These are phyloP conservation scores for Candida schatavii DNA, from an alignment of 805 yeast species.

Conservation along the genomic window DNA sequence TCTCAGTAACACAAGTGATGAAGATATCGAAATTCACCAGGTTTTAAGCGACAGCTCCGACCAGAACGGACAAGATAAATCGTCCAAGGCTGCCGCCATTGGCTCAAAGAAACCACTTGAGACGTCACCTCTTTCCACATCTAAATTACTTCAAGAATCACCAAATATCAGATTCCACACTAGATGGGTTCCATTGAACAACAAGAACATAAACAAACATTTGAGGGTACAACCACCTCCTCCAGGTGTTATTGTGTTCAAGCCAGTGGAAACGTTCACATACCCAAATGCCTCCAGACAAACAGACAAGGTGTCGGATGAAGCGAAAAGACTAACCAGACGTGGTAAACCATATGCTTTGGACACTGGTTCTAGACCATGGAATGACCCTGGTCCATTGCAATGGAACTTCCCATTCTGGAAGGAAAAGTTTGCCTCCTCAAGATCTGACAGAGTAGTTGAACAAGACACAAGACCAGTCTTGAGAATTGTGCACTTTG, in stretches of 20 bases:
- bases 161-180: conserved; percentile 48
- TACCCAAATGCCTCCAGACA: conserved; percentile 80
- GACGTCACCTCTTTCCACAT: conserved; percentile 14
- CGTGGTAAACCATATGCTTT: conserved; percentile 50
- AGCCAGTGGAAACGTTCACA: conserved; percentile 76
- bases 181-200: conserved; percentile 66
- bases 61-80: conserved; percentile 19
- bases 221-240: conserved; percentile 74
- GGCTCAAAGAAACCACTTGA: conserved; percentile 13
- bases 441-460: conserved; percentile 11
- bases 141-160: conserved; percentile 21
- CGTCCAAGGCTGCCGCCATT: conserved; percentile 5
- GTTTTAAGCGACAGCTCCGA: conserved; percentile 32
- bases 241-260: conserved; percentile 83
- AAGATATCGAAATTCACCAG: conserved; percentile 42
- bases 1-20: conserved; percentile 15
- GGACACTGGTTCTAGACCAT: conserved; percentile 66
- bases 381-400: conserved; percentile 85
- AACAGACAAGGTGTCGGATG: conserved; percentile 64
- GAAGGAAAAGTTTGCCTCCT: conserved; percentile 14
- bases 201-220: conserved; percentile 50
- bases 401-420: conserved; percentile 33
- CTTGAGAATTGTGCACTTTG: conserved; percentile 71
- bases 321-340: conserved; percentile 58
- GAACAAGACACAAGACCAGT: conserved; percentile 55